These are phyloP conservation scores for Metschnikowia baotianmanensis DNA, from an alignment of 805 yeast genomes.

Conservation along the genomic window DNA sequence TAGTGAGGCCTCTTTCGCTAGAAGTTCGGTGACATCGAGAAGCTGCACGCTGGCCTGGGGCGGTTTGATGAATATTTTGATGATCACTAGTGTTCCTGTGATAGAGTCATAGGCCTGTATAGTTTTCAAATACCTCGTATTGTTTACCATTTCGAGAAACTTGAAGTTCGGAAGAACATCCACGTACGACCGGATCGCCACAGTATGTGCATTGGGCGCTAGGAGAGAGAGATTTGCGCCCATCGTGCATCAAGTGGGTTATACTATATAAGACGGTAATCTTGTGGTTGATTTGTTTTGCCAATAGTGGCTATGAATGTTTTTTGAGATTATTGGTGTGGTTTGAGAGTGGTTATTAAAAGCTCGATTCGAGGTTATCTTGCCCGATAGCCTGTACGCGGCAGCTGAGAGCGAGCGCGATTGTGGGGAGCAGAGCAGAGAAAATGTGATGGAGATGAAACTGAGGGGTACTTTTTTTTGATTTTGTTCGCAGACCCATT, in stretches of 20 bases:
- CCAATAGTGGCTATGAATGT: too few relatives aligned
- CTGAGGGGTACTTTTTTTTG: too few relatives aligned
- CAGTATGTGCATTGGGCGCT: slow-evolving; percentile 89
- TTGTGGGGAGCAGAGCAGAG: too few relatives aligned
- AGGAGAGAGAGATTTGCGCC: slow-evolving; percentile 83
- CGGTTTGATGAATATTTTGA: slow-evolving; percentile 83
- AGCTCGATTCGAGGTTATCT: too few relatives aligned
- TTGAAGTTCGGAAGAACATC: slow-evolving; percentile 75
- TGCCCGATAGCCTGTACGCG: too few relatives aligned
- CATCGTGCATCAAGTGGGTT: slow-evolving; percentile 45
- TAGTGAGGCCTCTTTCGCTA: slow-evolving; percentile 35
- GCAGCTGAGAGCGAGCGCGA: too few relatives aligned
- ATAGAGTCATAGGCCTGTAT: slow-evolving; percentile 68
- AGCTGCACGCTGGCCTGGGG: slow-evolving; percentile 29
- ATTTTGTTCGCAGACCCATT: too few relatives aligned
- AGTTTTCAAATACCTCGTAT: slow-evolving; percentile 83
- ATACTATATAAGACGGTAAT: too few relatives aligned
- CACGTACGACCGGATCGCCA: slow-evolving; percentile 86
- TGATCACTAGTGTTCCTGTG: slow-evolving; percentile 64
- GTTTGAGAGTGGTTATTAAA: too few relatives aligned
- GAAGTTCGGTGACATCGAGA: slow-evolving; percentile 24
- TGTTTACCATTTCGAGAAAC: slow-evolving; percentile 71
- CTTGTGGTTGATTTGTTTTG: too few relatives aligned
- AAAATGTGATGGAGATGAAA: too few relatives aligned
- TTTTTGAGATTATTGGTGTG: too few relatives aligned